These are phyloP conservation scores for Petunia hybrid DNA, from an alignment of 305 asterid genomes.

Conservation along the genomic window DNA sequence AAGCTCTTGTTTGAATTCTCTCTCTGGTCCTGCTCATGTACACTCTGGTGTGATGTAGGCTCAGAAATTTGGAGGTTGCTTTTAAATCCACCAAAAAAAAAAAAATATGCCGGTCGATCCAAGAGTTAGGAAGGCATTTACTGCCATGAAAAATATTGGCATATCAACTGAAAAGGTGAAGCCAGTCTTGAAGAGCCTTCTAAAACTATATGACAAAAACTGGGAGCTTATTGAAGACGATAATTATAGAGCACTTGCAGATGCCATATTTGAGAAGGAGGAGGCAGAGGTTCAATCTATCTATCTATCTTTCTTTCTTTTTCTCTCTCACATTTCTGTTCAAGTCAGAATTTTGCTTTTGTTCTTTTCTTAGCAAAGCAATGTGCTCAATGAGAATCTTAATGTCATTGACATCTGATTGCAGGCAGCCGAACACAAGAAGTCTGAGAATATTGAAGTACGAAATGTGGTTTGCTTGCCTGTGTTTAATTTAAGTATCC, in stretches of 20 bases:
- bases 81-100: conserved; percentile 16
- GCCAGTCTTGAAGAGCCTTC: conserved; percentile 34
- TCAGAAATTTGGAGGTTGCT: conserved; percentile 20
- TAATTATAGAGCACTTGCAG: conserved; percentile 35
- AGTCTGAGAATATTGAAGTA: conserved; percentile 34
- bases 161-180: conserved; percentile 29
- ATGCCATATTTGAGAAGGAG: conserved; percentile 36
- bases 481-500: conserved; percentile 2
- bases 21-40: conserved; percentile 23
- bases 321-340: conserved; percentile 22
- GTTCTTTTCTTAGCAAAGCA: conserved; percentile 11
- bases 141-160: conserved; percentile 35
- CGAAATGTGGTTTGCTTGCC: conserved; percentile 1
- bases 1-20: not conserved
- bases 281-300: conserved; percentile 31
- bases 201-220: conserved; percentile 33
- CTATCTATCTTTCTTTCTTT: conserved; percentile 25
- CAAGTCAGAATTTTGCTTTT: not conserved
- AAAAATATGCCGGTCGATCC: conserved; percentile 29
- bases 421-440: conserved; percentile 25
- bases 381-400: conserved; percentile 19
- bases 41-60: conserved; percentile 17
- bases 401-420: conserved; percentile 27
- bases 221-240: conserved; percentile 37
- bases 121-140: conserved; percentile 33